Percentiles rank a stretch among this genome's conserved stretches.
Conservation (phyloP, 352 stramenopile species). For the Thraustochytrium sp. region DNA sequence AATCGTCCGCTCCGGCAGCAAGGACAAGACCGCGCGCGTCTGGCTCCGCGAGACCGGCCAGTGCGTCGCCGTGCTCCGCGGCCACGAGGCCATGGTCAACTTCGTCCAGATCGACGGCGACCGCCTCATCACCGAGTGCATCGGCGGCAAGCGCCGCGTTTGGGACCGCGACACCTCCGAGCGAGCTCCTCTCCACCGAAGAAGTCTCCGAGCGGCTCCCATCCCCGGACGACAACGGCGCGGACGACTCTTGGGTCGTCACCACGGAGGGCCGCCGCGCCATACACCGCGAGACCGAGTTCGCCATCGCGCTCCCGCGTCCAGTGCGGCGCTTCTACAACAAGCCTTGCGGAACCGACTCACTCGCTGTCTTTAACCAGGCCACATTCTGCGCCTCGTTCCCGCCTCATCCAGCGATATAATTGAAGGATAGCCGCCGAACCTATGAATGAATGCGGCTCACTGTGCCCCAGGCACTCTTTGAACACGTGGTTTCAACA, state of each 20-base stretch:
- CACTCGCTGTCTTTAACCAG: neutral
- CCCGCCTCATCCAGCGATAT: too few relatives aligned
- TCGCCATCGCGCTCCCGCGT: neutral
- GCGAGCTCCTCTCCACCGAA: neutral
- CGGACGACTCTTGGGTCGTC: neutral
- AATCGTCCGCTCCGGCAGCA: neutral
- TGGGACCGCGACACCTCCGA: neutral
- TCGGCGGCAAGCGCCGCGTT: neutral
- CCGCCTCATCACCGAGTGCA: neutral
- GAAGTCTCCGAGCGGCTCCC: neutral
- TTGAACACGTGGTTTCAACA: too few relatives aligned
- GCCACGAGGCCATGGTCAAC: neutral
- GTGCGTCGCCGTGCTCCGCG: neutral
- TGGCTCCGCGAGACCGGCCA: neutral
- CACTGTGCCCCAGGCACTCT: too few relatives aligned
- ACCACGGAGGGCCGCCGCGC: neutral
- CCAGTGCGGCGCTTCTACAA: neutral
- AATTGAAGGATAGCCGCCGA: too few relatives aligned
- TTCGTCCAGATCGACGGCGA: neutral
- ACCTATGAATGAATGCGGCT: too few relatives aligned
- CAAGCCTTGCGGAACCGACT: neutral
- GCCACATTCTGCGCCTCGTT: neutral
- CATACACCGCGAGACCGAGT: neutral
- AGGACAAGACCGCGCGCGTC: slow-evolving; percentile 11
- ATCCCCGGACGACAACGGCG: neutral